Conservation (phyloP, 202 grass and related monocot species). For the Carex sylvatica region DNA sequence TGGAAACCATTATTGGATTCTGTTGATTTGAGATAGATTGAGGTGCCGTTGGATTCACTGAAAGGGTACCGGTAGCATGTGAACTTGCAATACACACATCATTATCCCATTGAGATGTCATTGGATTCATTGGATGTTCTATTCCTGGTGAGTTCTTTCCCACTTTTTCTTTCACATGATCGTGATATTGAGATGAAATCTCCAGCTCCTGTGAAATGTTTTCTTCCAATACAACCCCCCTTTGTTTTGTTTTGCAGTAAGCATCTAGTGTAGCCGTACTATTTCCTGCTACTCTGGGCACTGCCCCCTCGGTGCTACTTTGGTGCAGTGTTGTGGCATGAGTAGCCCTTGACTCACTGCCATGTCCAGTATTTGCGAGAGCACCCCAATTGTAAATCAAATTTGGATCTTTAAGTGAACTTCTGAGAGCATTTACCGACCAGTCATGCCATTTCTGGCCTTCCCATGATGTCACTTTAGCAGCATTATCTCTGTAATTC, state of each 20-base stretch:
- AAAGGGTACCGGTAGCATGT: neutral
- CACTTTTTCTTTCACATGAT: neutral
- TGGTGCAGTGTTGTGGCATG: neutral
- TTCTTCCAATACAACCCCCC: neutral
- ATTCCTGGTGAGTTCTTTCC: neutral
- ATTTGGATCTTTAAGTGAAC: constrained; percentile 1
- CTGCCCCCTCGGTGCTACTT: neutral
- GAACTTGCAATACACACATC: neutral
- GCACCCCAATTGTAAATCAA: constrained; percentile 4
- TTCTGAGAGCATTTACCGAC: constrained; percentile 22
- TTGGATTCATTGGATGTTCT: neutral
- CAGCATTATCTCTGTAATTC: neutral
- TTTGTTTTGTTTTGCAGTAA: neutral
- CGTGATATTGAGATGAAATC: neutral
- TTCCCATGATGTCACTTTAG: neutral
- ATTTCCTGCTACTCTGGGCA: neutral
- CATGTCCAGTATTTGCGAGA: neutral
- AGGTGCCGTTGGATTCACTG: neutral
- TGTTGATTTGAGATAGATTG: constrained; percentile 7
- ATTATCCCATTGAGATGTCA: neutral
- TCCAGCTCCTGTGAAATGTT: neutral
- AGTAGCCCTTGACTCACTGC: neutral
- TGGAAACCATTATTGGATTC: neutral
- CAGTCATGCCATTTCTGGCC: constrained; percentile 11
- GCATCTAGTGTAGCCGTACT: neutral